These are phyloP conservation scores for Pisolithus orientalis DNA, from an alignment of 768 basidiomycete species.

Conservation along the genomic window DNA sequence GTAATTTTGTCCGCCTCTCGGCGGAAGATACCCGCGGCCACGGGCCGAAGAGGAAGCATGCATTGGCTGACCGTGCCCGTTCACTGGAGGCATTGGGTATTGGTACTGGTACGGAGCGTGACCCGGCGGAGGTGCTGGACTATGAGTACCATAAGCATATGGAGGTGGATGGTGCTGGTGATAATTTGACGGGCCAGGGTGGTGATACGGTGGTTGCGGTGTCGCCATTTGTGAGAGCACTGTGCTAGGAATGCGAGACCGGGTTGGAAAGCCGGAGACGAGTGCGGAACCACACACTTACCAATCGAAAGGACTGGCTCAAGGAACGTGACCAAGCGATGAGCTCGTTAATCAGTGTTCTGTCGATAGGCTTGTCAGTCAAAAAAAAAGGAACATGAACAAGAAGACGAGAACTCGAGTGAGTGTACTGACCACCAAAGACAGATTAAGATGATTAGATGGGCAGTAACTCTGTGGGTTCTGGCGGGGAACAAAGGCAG, in stretches of 20 bases:
- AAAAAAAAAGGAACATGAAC: no score
- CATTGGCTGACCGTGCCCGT: slow-evolving; percentile 30
- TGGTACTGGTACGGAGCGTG: slow-evolving; percentile 30
- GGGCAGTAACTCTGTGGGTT: no score
- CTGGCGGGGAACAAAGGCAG: no score
- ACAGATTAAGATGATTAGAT: no score
- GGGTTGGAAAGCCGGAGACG: neutral
- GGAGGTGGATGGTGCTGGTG: slow-evolving; percentile 16
- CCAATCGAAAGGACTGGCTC: no score
- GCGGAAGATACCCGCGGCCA: slow-evolving; percentile 31
- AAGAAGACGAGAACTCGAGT: no score
- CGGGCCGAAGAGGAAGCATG: slow-evolving; percentile 33
- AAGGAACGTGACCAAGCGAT: no score
- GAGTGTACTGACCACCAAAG: no score
- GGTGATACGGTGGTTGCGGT: slow-evolving; percentile 19
- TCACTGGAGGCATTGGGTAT: slow-evolving; percentile 38
- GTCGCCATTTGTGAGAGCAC: slow-evolving; percentile 13
- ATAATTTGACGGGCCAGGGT: slow-evolving; percentile 24
- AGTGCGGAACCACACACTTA: no score
- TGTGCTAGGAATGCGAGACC: neutral
- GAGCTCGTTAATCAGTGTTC: no score
- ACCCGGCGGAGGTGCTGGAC: slow-evolving; percentile 22
- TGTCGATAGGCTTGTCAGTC: no score
- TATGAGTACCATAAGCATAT: slow-evolving; percentile 25
- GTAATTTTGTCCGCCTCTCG: slow-evolving; percentile 34